A percentile compares a stretch with the other conserved stretches of the same genome.
These are phyloP conservation scores for Breynia disticha DNA, from an alignment of 441 rosid species.

Conservation along the genomic window DNA sequence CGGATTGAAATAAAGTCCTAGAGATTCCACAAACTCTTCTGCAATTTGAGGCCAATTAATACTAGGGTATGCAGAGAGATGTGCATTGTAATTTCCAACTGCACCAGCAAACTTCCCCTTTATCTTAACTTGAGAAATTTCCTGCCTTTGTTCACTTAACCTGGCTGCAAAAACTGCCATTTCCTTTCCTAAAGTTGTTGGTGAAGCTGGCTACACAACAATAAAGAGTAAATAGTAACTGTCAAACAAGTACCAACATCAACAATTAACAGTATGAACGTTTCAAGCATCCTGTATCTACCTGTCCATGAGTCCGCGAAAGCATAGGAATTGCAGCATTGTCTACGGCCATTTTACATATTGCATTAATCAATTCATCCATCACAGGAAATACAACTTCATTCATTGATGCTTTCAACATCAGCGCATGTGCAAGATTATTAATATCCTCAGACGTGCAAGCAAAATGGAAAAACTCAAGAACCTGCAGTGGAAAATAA, in stretches of 20 bases:
- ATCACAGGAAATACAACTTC: conserved; percentile 58
- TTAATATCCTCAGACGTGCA: conserved; percentile 96
- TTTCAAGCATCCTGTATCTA: conserved; percentile 14
- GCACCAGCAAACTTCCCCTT: conserved; percentile 98
- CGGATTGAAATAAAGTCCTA: conserved; percentile 76
- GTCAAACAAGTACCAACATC: neutral
- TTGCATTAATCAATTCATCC: conserved; percentile 60
- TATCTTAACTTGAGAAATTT: conserved; percentile 59
- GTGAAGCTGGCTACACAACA: conserved; percentile 82
- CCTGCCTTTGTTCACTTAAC: conserved; percentile 64
- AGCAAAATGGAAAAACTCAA: conserved; percentile 93
- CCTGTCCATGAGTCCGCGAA: conserved; percentile 98
- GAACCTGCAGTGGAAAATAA: conserved; percentile 37
- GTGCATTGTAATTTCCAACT: conserved; percentile 93
- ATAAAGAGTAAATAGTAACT: neutral
- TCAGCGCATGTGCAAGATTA: conserved; percentile 85
- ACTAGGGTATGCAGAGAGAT: conserved; percentile 68
- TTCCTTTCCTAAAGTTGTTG: conserved; percentile 93
- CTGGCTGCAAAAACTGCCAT: conserved; percentile 81
- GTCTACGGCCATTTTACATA: conserved; percentile 51
- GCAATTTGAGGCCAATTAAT: conserved; percentile 74
- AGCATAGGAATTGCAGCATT: conserved; percentile 77
- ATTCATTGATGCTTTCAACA: conserved; percentile 67
- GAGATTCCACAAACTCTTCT: conserved; percentile 74
- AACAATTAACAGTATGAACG: neutral